Percentiles rank a stretch among this genome's conserved stretches.
Evolutionary conservation across 1,284 basidiomycete genomes (phyloP).

Genomic region (Malassezia yamatoensis): DNA sequence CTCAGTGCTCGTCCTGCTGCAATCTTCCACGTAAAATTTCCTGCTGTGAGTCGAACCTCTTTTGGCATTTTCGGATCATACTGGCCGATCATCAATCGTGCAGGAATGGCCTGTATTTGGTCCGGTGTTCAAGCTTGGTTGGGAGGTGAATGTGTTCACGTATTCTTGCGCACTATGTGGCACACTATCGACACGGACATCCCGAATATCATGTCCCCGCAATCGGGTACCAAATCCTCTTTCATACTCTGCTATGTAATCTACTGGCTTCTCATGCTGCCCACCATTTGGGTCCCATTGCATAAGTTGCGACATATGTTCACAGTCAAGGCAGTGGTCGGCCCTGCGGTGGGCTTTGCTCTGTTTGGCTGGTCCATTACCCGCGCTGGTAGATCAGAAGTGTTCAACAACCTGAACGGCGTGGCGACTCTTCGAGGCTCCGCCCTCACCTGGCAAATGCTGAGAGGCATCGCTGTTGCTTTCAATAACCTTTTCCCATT

Average conservation of each 20-base stretch:
- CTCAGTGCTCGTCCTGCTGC: slow-evolving; percentile 66
- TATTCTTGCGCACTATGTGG: slow-evolving; percentile 59
- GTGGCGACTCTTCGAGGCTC: background rate
- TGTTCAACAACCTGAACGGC: background rate
- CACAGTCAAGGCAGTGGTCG: slow-evolving; percentile 1
- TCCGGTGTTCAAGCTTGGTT: slow-evolving; percentile 45
- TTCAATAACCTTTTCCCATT: slow-evolving; percentile 20
- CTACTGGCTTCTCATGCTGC: slow-evolving; percentile 70
- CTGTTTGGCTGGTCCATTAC: background rate
- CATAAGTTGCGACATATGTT: slow-evolving; percentile 74
- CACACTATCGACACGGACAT: slow-evolving; percentile 57
- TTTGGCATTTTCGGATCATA: slow-evolving; percentile 73
- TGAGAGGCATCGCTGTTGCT: background rate
- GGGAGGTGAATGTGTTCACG: slow-evolving; percentile 63
- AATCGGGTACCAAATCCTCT: slow-evolving; percentile 60
- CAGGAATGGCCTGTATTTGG: slow-evolving; percentile 63
- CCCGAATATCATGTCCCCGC: slow-evolving; percentile 60
- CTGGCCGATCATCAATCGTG: slow-evolving; percentile 67
- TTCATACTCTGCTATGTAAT: slow-evolving; percentile 74
- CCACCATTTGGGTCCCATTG: slow-evolving; percentile 68
- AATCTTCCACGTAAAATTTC: slow-evolving; percentile 58
- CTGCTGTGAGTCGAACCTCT: slow-evolving; percentile 59
- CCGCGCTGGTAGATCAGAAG: background rate
- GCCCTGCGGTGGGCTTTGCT: slow-evolving; percentile 5
- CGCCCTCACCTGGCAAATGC: background rate